Percentiles rank a stretch among this genome's conserved stretches.
Evolutionary conservation across 2,329 filamentous ascomycete genomes (phyloP).

Genomic region (Calonectria henricotiae): DNA sequence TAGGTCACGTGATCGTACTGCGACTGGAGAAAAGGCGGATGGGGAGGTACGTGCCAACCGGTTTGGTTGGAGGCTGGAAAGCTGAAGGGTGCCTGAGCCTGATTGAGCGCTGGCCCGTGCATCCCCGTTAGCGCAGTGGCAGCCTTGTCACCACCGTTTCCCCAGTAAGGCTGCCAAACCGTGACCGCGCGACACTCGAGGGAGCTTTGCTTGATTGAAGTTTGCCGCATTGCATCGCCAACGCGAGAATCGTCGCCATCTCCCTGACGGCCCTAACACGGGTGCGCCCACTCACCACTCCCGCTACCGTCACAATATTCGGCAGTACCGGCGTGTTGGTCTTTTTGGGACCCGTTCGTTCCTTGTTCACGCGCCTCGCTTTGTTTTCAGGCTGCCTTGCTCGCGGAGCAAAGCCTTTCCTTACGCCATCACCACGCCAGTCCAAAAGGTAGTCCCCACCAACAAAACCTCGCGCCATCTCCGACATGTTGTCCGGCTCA

Average conservation of each 20-base stretch:
- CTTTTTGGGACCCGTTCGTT: conserved; percentile 47
- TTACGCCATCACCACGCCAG: conserved; percentile 45
- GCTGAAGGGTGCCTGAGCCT: conserved; percentile 32
- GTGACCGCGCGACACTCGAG: conserved; percentile 45
- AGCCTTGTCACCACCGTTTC: conserved; percentile 50
- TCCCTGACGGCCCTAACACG: conserved; percentile 35
- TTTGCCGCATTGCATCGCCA: conserved; percentile 44
- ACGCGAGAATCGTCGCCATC: conserved; percentile 46
- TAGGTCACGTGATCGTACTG: conserved; percentile 42
- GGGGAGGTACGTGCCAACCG: conserved; percentile 7
- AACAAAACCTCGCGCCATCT: conserved; percentile 25
- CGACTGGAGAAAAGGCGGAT: conserved; percentile 7
- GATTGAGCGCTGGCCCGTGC: conserved; percentile 46
- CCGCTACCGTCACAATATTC: conserved; percentile 24
- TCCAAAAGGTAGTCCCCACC: conserved; percentile 38
- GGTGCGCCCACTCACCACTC: conserved; percentile 24
- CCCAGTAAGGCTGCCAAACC: conserved; percentile 50
- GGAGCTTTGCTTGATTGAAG: conserved; percentile 46
- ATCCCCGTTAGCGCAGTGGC: conserved; percentile 36
- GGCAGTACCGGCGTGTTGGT: conserved; percentile 25
- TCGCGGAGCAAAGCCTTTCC: conserved; percentile 48
- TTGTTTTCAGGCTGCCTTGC: conserved; percentile 50
- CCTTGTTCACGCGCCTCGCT: conserved; percentile 43
- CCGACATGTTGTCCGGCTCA: conserved; percentile 42
- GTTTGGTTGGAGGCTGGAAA: conserved; percentile 2